These are phyloP conservation scores for Daldinia eschscholtzii DNA, from an alignment of 2,329 filamentous ascomycete species.

Conservation along the genomic window DNA sequence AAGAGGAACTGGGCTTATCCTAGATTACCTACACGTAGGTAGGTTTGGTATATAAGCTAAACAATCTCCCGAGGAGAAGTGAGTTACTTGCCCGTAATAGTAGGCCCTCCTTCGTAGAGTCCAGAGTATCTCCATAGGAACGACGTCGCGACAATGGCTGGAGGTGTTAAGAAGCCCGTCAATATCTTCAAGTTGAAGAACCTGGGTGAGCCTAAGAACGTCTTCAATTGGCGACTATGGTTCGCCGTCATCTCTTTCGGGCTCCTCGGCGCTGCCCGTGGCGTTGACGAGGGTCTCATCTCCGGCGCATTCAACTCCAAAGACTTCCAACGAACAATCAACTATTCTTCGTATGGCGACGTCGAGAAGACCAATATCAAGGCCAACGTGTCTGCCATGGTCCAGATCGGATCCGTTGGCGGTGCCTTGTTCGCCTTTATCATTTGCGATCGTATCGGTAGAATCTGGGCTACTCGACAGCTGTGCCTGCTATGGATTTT, in stretches of 20 bases:
- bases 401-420: conserved; percentile 80
- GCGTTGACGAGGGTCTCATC: conserved; percentile 85
- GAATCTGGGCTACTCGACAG: conserved; percentile 71
- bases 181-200: conserved; percentile 75
- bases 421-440: conserved; percentile 75
- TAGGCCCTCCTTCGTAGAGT: neutral
- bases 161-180: conserved; percentile 53
- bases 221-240: conserved; percentile 84
- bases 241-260: conserved; percentile 81
- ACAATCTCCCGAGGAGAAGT: neutral
- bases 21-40: neutral
- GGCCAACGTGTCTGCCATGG: conserved; percentile 84
- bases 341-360: conserved; percentile 65
- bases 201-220: conserved; percentile 74
- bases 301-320: conserved; percentile 76
- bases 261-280: conserved; percentile 80
- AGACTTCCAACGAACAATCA: conserved; percentile 71
- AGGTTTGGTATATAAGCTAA: conserved; percentile 2
- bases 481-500: conserved; percentile 69
- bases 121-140: neutral
- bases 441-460: conserved; percentile 71
- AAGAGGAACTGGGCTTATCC: conserved; percentile 2
- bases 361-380: conserved; percentile 75
- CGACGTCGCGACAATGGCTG: conserved; percentile 45
- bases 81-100: neutral